These are phyloP conservation scores for Adansonia digitata DNA, from an alignment of 345 rosid genomes.

Conservation along the genomic window DNA sequence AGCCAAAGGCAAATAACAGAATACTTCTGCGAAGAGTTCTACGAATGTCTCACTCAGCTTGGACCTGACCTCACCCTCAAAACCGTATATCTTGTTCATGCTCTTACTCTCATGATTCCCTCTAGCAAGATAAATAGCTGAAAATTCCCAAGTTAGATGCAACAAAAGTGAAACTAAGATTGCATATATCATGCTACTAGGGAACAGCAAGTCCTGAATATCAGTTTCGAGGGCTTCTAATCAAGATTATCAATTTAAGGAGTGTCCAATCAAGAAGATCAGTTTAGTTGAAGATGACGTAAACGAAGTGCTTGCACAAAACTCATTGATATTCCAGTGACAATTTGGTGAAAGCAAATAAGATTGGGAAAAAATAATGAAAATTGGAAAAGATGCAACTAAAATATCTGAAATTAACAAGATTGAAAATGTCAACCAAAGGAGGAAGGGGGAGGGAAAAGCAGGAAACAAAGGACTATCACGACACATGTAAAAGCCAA, in stretches of 20 bases:
- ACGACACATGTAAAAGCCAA: neutral
- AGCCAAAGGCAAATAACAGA: slow-evolving; percentile 93
- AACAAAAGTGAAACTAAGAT: slow-evolving; percentile 2
- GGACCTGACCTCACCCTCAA: slow-evolving; percentile 97
- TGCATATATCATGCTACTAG: neutral
- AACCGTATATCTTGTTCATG: slow-evolving; percentile 99
- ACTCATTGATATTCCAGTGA: neutral
- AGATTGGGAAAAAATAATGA: neutral
- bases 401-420: neutral
- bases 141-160: slow-evolving; percentile 20
- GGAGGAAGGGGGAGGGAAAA: neutral
- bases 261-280: neutral
- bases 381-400: neutral
- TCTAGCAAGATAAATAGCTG: slow-evolving; percentile 90
- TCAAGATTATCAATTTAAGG: slow-evolving; percentile 15
- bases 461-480: neutral
- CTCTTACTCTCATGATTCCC: slow-evolving; percentile 99
- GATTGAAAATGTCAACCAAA: neutral
- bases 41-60: slow-evolving; percentile 90
- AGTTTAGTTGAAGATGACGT: neutral
- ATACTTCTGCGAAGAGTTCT: slow-evolving; percentile 94
- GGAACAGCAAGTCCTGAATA: neutral
- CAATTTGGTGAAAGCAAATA: neutral
- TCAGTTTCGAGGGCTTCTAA: neutral
- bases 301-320: neutral